Evolutionary conservation across 140 eudicot genomes (phyloP).

Genomic region (Oenanthe javanica): DNA sequence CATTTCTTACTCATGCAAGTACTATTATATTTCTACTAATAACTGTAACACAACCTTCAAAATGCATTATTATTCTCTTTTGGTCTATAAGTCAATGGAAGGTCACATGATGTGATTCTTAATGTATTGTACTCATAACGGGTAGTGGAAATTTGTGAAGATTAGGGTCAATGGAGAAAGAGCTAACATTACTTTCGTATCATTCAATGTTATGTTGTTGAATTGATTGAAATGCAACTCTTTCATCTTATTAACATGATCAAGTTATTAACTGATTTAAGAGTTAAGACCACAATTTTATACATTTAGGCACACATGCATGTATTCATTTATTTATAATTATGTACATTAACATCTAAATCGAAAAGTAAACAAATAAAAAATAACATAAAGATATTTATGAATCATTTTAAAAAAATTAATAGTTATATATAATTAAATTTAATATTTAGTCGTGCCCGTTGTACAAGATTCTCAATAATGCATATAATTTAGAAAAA

Average conservation of each 20-base stretch:
- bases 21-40: not conserved
- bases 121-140: not conserved
- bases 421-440: too few relatives aligned
- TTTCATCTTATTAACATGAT: not conserved
- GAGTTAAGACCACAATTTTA: not conserved
- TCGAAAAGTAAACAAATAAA: too few relatives aligned
- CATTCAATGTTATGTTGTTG: not conserved
- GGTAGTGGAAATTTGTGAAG: not conserved
- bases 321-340: too few relatives aligned
- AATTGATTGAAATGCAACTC: not conserved
- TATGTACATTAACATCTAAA: too few relatives aligned
- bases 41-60: not conserved
- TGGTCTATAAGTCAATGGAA: not conserved
- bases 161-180: not conserved
- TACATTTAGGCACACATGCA: too few relatives aligned
- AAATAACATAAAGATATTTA: too few relatives aligned
- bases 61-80: not conserved
- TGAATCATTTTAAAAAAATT: too few relatives aligned
- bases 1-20: too few relatives aligned
- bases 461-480: too few relatives aligned
- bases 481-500: too few relatives aligned
- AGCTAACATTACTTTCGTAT: not conserved
- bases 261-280: not conserved
- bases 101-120: constrained; percentile 1
- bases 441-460: too few relatives aligned